These are phyloP conservation scores for Vickermania spadyakhi DNA, from an alignment of 208 protist genomes.

Conservation along the genomic window DNA sequence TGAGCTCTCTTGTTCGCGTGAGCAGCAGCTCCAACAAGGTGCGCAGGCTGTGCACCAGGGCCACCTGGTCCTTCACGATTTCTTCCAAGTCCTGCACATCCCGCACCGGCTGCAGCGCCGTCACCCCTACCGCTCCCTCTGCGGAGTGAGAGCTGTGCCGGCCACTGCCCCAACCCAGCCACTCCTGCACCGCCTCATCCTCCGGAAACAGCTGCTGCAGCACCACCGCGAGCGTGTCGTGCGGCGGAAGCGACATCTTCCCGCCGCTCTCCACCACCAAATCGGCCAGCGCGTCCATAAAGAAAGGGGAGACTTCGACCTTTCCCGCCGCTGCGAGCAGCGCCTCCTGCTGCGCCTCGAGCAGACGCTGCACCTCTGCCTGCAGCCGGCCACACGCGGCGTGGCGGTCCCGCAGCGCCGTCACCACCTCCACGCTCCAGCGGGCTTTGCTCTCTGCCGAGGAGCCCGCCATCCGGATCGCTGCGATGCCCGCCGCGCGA, in stretches of 20 bases:
- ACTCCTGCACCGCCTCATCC: background rate
- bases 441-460: background rate
- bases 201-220: background rate
- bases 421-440: background rate
- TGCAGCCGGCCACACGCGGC: background rate
- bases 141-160: background rate
- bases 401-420: background rate
- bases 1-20: slow-evolving; percentile 9
- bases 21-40: slow-evolving; percentile 15
- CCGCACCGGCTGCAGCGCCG: background rate
- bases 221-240: background rate
- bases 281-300: background rate
- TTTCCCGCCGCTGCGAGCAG: background rate
- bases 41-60: background rate
- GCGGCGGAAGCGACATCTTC: background rate
- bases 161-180: background rate
- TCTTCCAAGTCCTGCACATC: background rate
- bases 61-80: background rate
- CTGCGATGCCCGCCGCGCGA: background rate
- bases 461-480: background rate
- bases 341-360: background rate
- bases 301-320: background rate
- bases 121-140: background rate
- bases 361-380: background rate
- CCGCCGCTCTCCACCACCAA: background rate